Base-by-base conservation (phyloP, 805 yeast genomes). In the Candida tammaniensis region DNA sequence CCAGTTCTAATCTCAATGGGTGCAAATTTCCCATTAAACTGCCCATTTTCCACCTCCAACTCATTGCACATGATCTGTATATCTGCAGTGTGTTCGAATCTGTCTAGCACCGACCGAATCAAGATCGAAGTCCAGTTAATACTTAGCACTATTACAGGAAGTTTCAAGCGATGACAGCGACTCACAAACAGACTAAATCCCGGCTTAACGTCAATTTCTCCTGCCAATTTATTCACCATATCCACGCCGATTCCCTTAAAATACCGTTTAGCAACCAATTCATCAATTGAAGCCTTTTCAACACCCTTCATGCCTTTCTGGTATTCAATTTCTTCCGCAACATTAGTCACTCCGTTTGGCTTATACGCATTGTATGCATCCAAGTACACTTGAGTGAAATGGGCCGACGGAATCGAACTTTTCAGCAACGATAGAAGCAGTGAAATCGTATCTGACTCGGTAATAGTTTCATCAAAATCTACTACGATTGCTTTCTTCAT, bases 391-490 rank as follows among this genome's bases (percentile, higher is more conserved):
- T 63, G 50, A 7, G 62, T 55, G 49, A 72, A 78, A 44, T 72
- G 59, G 19, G 46, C 43, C 55, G 78, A 70, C 0, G 55, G 47
- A 7, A 68, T 64, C 4, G 47, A 47, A 26, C 59, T 57, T n/a
- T 21, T 12, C 8, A 33, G 33, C 8, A 34, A 4, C 10, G 8
- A 17, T 4, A 29, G 26, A 3, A 34, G 16, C 7, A n/a, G 16
- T 4, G 19, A 15, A 18, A 80, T 70, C 0, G 87, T 78, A 51
- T 80, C 86, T 19, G 54, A 48, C 5, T 47, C 43, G 0, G 86
- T 78, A 17, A 77, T 64, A 0, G 86, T 80, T 27, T 79, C 86
- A 49, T 80, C 87, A 80, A 83, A 80, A 44, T 80, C 87, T 3
- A 72, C 54, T 1, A 78, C 62, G 8, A 78, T 30, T 10, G 16